Base-by-base conservation (phyloP, 371 early-diverging fungal genomes). In the Mycotypha africana region DNA sequence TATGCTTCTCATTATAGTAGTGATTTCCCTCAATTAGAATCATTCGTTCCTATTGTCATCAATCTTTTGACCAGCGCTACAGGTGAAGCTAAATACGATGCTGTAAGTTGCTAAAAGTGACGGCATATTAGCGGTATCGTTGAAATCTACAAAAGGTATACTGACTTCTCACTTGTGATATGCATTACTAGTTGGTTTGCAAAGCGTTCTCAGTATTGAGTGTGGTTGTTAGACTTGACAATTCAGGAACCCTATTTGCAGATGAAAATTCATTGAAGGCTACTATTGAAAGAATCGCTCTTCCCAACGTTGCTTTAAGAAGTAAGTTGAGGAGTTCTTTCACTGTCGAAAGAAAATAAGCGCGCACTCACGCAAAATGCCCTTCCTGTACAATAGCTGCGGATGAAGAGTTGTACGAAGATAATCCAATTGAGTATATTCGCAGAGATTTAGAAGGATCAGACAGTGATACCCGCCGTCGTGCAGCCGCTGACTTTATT, bases 321-420 rank as follows among this genome's bases (percentile, higher is more conserved):
- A 74, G 87, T 85, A 66, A 36, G 61, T 42, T 14, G n/a, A n/a
- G n/a, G 15, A 28, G 30, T 28, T 28, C 6, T 12, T 28, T 28
- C 6, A 6, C 30, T 8, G 12, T 6, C 12, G 30, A 28, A 28
- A 28, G n/a, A n/a, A n/a, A n/a, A n/a, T n/a, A n/a, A n/a, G n/a
- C n/a, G n/a, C n/a, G n/a, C n/a, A n/a, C n/a, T n/a, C n/a, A n/a
- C n/a, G n/a, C n/a, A n/a, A n/a, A n/a, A n/a, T n/a, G n/a, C n/a
- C n/a, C n/a, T n/a, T n/a, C n/a, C n/a, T n/a, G n/a, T n/a, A n/a
- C 5, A 34, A 33, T 39, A 86, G 91, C 82, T 45, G 65, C 80
- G 8, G 99, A 98, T 56, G 91, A 90, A 67, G 97, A 97, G 51
- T 58, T 92, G 44, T 96, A 95, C 65, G 93, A 96, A 58, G 97